phyloP scores from a whole-genome alignment of 306 rosid genomes.

The Malus fusca region DNA sequence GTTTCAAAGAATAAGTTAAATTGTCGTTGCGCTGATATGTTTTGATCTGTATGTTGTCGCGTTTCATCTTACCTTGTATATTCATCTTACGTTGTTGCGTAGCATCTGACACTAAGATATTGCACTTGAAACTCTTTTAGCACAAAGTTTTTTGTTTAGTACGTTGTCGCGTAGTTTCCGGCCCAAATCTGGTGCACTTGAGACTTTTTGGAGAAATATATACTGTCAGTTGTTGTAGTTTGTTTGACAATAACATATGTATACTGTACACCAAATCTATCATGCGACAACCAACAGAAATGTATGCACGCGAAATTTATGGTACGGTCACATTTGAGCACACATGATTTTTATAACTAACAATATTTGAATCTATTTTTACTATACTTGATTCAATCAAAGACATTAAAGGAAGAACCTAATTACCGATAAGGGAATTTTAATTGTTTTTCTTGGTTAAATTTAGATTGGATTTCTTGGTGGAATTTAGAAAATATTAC shows the following conservation, averaged over 20 bases:
- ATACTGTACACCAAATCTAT: background rate
- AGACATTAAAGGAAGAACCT: background rate
- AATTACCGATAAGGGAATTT: too few species aligned
- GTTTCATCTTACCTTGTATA: too few species aligned
- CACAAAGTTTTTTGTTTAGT: too few species aligned
- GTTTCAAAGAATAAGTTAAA: too few species aligned
- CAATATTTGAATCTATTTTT: background rate
- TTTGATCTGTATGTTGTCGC: too few species aligned
- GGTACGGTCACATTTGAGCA: background rate
- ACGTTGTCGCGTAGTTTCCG: too few species aligned
- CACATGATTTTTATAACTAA: background rate
- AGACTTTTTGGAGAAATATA: background rate
- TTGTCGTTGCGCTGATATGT: too few species aligned
- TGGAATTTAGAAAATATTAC: too few species aligned
- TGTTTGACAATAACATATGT: background rate
- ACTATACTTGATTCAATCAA: background rate
- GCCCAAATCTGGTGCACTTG: background rate
- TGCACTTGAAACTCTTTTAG: too few species aligned
- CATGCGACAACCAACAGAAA: background rate
- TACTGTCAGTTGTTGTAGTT: background rate
- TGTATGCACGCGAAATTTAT: background rate
- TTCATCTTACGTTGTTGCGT: too few species aligned
- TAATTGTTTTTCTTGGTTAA: too few species aligned
- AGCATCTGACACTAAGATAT: too few species aligned
- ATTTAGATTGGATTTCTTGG: background rate